Percentiles rank a stretch among this genome's conserved stretches.
phyloP scores from a whole-genome alignment of 2,329 filamentous ascomycete genomes.

The Colletotrichum cuscutae region DNA sequence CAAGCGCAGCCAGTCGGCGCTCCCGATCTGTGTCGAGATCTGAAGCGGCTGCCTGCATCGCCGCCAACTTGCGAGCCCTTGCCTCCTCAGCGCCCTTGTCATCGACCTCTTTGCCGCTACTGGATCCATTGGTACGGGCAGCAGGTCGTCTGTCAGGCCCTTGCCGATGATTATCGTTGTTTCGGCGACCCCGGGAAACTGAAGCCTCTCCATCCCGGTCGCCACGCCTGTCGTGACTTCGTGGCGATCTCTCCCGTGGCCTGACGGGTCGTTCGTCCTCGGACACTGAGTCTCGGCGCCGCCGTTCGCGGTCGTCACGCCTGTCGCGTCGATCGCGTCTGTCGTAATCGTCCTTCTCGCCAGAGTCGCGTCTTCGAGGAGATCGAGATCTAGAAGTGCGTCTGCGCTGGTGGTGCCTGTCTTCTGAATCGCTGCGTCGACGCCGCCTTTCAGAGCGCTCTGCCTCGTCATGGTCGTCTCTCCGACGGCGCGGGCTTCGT shows the following conservation, averaged over 20 bases:
- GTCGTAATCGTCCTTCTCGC: constrained; percentile 6
- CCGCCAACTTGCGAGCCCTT: constrained; percentile 73
- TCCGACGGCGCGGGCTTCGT: constrained; percentile 50
- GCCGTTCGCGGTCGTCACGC: constrained; percentile 44
- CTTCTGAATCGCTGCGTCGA: constrained; percentile 32
- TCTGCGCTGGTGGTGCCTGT: constrained; percentile 32
- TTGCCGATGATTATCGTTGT: constrained; percentile 34
- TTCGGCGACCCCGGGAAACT: constrained; percentile 34
- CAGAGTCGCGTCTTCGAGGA: constrained; percentile 29
- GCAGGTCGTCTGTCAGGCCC: constrained; percentile 38
- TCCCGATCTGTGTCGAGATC: constrained; percentile 78
- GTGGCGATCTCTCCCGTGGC: constrained; percentile 37
- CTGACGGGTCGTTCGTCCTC: constrained; percentile 45
- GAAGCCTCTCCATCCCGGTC: constrained; percentile 37
- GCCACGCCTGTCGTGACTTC: constrained; percentile 35
- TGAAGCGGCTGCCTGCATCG: constrained; percentile 77
- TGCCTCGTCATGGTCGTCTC: constrained; percentile 43
- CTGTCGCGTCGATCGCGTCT: constrained; percentile 30
- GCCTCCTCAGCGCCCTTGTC: constrained; percentile 60
- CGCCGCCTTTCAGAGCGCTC: constrained; percentile 38
- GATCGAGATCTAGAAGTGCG: constrained; percentile 23
- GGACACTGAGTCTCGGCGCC: constrained; percentile 40
- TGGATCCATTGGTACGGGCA: constrained; percentile 31
- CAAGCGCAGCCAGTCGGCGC: constrained; percentile 73
- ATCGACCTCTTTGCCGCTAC: constrained; percentile 36